phyloP scores from a whole-genome alignment of 495 filamentous ascomycete genomes.

The Chaetomium fimeti region DNA sequence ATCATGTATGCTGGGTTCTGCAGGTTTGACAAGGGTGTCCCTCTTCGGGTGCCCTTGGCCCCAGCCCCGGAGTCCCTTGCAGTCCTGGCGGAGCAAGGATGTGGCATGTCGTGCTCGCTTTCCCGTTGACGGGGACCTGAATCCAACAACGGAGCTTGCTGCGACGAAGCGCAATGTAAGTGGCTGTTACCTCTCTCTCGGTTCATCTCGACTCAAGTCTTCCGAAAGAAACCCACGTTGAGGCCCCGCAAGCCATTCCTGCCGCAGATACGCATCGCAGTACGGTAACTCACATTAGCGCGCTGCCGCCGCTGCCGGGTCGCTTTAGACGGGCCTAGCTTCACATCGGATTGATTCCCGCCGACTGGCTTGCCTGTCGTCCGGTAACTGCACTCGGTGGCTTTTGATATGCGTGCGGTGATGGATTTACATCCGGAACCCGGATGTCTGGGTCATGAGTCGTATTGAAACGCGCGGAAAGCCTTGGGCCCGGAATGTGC shows the following conservation, averaged over 20 bases:
- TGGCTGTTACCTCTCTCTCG: background rate
- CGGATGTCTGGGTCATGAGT: constrained; percentile 5
- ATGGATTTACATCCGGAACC: constrained; percentile 1
- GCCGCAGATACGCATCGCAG: background rate
- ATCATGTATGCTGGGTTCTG: constrained; percentile 2
- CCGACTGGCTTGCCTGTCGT: background rate
- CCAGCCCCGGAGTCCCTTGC: background rate
- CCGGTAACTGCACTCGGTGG: too few species aligned
- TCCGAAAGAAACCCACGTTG: background rate
- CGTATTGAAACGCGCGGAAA: constrained; percentile 14
- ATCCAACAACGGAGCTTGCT: background rate
- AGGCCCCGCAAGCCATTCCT: background rate
- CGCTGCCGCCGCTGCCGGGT: background rate
- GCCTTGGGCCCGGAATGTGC: too few species aligned
- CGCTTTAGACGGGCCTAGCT: constrained; percentile 4
- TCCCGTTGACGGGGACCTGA: background rate
- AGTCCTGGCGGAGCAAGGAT: background rate
- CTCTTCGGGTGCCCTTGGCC: background rate
- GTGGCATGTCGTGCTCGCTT: background rate
- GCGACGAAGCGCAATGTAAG: background rate
- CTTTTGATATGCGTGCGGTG: background rate
- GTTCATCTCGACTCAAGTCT: background rate
- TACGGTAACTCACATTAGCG: background rate
- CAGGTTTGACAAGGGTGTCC: background rate
- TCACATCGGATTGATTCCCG: background rate